Percentiles rank a stretch among this genome's conserved stretches.
phyloP scores from a whole-genome alignment of 1,139 yeast species.

The Yamadazyma sp. region DNA sequence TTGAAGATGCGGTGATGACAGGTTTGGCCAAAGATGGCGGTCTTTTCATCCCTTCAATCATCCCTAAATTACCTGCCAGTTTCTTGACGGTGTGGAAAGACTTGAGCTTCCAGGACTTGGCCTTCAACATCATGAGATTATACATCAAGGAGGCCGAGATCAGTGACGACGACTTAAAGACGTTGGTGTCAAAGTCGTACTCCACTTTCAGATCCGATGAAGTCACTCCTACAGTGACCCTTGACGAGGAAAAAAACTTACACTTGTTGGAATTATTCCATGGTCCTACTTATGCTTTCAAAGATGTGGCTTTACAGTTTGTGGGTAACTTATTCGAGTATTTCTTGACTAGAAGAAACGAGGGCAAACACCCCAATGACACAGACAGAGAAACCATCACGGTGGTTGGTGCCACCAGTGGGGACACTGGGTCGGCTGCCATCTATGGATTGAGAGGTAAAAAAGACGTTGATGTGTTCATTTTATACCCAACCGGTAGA shows the following conservation, averaged over 20 bases:
- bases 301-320: conserved; percentile 96
- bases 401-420: conserved; percentile 98
- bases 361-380: conserved; percentile 54
- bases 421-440: conserved; percentile 99
- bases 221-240: conserved; percentile 76
- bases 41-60: conserved; percentile 79
- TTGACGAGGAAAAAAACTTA: conserved; percentile 52
- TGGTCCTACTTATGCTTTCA: conserved; percentile 98
- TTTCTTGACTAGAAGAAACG: conserved; percentile 77
- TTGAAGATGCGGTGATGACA: conserved; percentile 90
- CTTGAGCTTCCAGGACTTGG: conserved; percentile 79
- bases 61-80: conserved; percentile 66
- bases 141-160: conserved; percentile 74
- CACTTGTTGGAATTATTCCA: conserved; percentile 91
- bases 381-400: conserved; percentile 69
- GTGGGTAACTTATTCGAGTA: conserved; percentile 95
- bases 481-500: conserved; percentile 94
- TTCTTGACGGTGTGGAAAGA: conserved; percentile 70
- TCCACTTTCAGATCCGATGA: conserved; percentile 84
- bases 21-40: conserved; percentile 98
- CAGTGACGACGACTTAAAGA: conserved; percentile 62
- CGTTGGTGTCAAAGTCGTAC: conserved; percentile 69
- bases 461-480: conserved; percentile 94
- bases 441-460: conserved; percentile 96
- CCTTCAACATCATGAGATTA: conserved; percentile 79